Base-by-base conservation (phyloP, 2,329 filamentous ascomycete genomes). In the Ilyonectria destructans region DNA sequence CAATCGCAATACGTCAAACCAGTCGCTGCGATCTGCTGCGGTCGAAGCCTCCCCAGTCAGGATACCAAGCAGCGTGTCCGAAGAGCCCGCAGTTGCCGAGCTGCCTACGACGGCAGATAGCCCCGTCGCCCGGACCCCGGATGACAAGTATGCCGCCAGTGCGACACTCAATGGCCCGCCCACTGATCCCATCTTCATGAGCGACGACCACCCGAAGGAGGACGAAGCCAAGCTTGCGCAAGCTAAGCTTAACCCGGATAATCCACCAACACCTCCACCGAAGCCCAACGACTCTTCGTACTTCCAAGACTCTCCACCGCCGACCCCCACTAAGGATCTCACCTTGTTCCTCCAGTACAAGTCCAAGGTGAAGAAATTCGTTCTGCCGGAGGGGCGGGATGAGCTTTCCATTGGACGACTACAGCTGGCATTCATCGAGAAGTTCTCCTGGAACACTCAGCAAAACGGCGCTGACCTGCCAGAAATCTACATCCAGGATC, bases 381-480 rank as follows among this genome's bases (percentile, higher is more conserved):
- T 97, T 17, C 88, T 98, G 37, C 85, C 93, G 1, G 95, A 97
- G 79, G 96, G 96, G 1, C 91, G 92, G 72, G 91, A 91, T 35
- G 94, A 96, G 69, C 86, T 99, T 12, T 96, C 94, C 3, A 92
- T 98, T 67, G 95, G 95, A 1, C 90, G 95, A 26, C 82, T 99
- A 65, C 96, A 99, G 80, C 87, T 99, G 31, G 96, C 96, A 1
- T 99, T 99, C 75, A 99, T 99, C 74, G 96, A 99, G 74, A 99
- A 98, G 79, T 99, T 99, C 78, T 96, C 96, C 0, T 99, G 97
- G 95, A 98, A 97, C 75, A 98, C 96, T 1, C 95, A 98, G 75
- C 92, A 94, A 68, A 97, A 98, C 76, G 96, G 96, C 8, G 90
- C 91, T 15, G 96, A 99, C 78, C 84, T 99, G 52, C 96, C 96